phyloP scores from a whole-genome alignment of 2,329 filamentous ascomycete species.

The Beauveria bassiana region DNA sequence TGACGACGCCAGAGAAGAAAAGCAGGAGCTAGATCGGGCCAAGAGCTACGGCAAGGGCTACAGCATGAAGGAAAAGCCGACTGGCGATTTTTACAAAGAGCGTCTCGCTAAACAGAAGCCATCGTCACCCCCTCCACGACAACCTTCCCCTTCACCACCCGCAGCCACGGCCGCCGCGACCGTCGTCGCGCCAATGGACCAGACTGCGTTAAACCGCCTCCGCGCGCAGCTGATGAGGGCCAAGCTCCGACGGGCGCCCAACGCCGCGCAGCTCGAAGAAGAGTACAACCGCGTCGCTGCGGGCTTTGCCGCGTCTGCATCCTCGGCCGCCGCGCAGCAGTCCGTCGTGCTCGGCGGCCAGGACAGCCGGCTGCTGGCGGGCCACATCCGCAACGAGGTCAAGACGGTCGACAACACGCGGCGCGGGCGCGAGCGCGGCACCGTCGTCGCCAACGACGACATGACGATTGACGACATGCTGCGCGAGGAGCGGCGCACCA shows the following conservation, averaged over 20 bases:
- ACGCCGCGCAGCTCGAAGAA: slow-evolving; percentile 68
- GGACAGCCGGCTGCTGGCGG: slow-evolving; percentile 83
- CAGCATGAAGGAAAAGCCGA: slow-evolving; percentile 76
- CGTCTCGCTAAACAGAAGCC: slow-evolving; percentile 50
- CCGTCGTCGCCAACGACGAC: slow-evolving; percentile 84
- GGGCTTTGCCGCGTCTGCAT: slow-evolving; percentile 45
- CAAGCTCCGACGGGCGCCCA: slow-evolving; percentile 69
- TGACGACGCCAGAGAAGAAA: slow-evolving; percentile 88
- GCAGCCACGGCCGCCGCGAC: slow-evolving; percentile 2
- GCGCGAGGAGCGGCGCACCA: slow-evolving; percentile 81
- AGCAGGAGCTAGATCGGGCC: slow-evolving; percentile 78
- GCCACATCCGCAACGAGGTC: slow-evolving; percentile 59
- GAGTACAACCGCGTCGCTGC: slow-evolving; percentile 75
- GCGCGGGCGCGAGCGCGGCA: slow-evolving; percentile 74
- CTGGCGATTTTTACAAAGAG: slow-evolving; percentile 77
- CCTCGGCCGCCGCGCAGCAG: slow-evolving; percentile 45
- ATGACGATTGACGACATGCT: slow-evolving; percentile 98
- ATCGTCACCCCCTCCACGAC: slow-evolving; percentile 22
- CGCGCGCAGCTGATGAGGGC: slow-evolving; percentile 96
- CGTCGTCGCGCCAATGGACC: slow-evolving; percentile 46
- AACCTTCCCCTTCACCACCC: slow-evolving; percentile 26
- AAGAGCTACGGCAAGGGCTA: slow-evolving; percentile 80
- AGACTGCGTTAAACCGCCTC: slow-evolving; percentile 77
- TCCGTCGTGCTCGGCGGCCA: slow-evolving; percentile 73
- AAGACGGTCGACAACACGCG: slow-evolving; percentile 72